These are phyloP conservation scores for Fusarium armeniacum DNA, from an alignment of 2,329 filamentous ascomycete genomes.

Conservation along the genomic window DNA sequence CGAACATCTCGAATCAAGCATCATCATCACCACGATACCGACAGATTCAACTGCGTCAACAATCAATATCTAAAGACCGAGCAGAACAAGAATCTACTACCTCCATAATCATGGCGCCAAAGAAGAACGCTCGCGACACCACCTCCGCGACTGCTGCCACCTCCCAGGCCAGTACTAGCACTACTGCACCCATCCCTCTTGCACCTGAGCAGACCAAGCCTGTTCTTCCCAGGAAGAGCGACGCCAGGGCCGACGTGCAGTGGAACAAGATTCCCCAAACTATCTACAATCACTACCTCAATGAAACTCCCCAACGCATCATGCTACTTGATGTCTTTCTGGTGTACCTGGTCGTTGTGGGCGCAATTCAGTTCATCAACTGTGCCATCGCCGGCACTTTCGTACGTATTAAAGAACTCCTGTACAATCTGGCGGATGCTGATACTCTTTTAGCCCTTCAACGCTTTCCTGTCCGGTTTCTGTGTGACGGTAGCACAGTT, in stretches of 20 bases:
- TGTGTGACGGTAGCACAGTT: conserved; percentile 96
- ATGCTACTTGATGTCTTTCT: conserved; percentile 95
- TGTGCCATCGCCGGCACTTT: conserved; percentile 94
- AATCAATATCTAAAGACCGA: background rate
- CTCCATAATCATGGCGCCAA: conserved; percentile 63
- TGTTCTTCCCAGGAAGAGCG: conserved; percentile 44
- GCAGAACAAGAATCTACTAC: conserved; percentile 12
- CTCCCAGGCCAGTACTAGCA: conserved; percentile 50
- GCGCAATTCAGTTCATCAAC: conserved; percentile 93
- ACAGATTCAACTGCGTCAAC: background rate
- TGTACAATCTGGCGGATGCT: conserved; percentile 25
- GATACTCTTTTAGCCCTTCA: conserved; percentile 82
- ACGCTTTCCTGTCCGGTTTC: conserved; percentile 97
- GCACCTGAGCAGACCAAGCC: conserved; percentile 41
- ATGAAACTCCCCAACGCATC: conserved; percentile 87
- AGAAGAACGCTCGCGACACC: conserved; percentile 59
- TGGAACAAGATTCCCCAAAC: conserved; percentile 74
- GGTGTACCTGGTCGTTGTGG: conserved; percentile 86
- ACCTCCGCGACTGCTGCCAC: conserved; percentile 54
- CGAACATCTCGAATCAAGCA: conserved; percentile 25
- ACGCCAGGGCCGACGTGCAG: conserved; percentile 49
- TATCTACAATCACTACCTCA: conserved; percentile 83
- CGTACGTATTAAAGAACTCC: conserved; percentile 68
- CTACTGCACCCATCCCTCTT: conserved; percentile 48
- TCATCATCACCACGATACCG: conserved; percentile 20